Conservation (phyloP, 2,329 filamentous ascomycete species). For the Fusarium humuli region DNA sequence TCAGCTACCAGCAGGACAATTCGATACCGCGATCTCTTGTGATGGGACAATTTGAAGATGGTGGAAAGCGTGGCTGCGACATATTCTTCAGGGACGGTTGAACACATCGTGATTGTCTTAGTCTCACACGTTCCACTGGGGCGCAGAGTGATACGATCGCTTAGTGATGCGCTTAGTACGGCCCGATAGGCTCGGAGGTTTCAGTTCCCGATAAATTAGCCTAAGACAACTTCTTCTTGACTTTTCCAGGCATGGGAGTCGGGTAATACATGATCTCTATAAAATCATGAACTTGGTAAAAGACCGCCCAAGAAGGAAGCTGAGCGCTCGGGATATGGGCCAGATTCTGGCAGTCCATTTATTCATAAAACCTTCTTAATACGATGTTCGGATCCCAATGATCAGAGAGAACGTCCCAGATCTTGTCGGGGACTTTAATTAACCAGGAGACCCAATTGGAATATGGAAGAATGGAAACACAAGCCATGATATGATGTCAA, state of each 20-base stretch:
- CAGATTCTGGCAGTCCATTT: no score
- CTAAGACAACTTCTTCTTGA: rapidly evolving
- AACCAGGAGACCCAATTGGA: background rate
- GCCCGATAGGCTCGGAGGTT: slow-evolving; percentile 2
- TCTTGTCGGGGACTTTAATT: no score
- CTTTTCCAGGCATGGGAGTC: background rate
- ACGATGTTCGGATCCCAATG: no score
- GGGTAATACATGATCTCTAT: background rate
- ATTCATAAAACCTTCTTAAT: no score
- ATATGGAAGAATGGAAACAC: background rate
- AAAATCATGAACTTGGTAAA: background rate
- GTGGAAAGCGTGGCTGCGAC: no score
- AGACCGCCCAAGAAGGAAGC: background rate
- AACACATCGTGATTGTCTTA: background rate
- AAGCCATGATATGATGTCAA: slow-evolving; percentile 23
- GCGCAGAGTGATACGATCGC: background rate
- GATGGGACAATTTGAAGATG: background rate
- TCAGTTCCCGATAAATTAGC: background rate
- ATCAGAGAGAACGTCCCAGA: no score
- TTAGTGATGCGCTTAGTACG: background rate
- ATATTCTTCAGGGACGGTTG: background rate
- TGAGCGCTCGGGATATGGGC: no score
- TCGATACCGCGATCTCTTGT: rapidly evolving
- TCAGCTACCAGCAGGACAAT: background rate
- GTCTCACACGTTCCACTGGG: background rate